Evolutionary conservation across 2,329 filamentous ascomycete species (phyloP).

Genomic region (Diaporthe sp.): DNA sequence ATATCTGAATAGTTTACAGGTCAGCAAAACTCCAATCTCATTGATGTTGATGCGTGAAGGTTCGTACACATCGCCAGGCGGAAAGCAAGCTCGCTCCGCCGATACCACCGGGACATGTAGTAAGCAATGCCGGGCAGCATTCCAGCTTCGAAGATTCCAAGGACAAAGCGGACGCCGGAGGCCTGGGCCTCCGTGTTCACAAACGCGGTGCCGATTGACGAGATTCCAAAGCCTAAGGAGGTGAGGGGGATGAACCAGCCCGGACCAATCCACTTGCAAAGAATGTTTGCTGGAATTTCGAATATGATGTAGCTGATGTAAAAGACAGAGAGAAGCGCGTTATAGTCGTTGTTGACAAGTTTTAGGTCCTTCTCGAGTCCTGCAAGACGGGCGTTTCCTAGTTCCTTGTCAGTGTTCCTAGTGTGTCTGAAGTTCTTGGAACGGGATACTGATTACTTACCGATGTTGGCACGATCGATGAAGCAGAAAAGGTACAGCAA

Average conservation of each 20-base stretch:
- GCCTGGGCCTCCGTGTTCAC: constrained; percentile 62
- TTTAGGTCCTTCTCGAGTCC: constrained; percentile 71
- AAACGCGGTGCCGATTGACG: constrained; percentile 74
- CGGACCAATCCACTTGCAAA: constrained; percentile 77
- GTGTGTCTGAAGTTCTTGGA: too few species aligned
- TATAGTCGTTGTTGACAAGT: constrained; percentile 74
- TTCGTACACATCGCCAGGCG: constrained; percentile 58
- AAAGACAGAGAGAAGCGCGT: constrained; percentile 73
- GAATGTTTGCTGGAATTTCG: constrained; percentile 75
- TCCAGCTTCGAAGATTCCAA: constrained; percentile 78
- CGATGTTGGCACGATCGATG: constrained; percentile 80
- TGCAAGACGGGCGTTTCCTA: constrained; percentile 75
- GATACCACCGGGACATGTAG: constrained; percentile 75
- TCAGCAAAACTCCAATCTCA: neutral
- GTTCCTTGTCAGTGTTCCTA: neutral
- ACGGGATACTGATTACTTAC: constrained; percentile 48
- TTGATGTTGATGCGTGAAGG: neutral
- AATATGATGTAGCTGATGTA: constrained; percentile 80
- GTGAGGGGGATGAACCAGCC: constrained; percentile 76
- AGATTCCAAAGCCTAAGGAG: constrained; percentile 71
- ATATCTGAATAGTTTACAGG: constrained; percentile 55
- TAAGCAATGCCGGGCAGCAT: constrained; percentile 81
- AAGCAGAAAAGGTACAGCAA: constrained; percentile 79
- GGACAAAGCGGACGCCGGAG: constrained; percentile 73
- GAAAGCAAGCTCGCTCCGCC: constrained; percentile 68